Conservation (phyloP, 179 eudicot species). For the Patellifolia procumbens region DNA sequence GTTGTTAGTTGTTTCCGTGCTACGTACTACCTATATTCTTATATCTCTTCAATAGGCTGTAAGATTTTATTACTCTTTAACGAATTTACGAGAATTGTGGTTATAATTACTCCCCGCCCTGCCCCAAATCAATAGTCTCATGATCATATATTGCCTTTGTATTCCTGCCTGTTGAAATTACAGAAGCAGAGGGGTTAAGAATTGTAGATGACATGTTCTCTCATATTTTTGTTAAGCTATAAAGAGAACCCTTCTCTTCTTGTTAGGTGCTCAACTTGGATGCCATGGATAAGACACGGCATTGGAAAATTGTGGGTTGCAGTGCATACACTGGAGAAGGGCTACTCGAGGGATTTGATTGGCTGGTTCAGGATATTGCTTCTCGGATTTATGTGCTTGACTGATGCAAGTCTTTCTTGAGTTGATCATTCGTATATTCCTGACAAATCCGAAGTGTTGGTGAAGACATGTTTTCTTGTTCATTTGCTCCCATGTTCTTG, state of each 20-base stretch:
- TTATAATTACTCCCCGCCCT: neutral
- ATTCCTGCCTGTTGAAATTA: neutral
- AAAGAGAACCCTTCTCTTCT: neutral
- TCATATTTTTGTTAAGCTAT: neutral
- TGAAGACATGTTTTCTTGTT: neutral
- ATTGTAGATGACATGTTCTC: neutral
- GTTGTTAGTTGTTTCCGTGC: no score
- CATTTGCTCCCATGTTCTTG: neutral
- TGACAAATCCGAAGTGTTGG: neutral
- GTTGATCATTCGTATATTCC: neutral
- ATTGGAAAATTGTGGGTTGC: conserved; percentile 93
- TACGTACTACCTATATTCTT: no score
- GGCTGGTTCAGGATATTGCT: conserved; percentile 98
- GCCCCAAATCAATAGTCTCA: neutral
- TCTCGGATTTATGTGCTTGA: conserved; percentile 94
- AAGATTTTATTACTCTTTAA: no score
- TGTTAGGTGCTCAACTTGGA: conserved; percentile 87
- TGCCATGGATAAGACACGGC: conserved; percentile 86
- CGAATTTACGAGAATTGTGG: no score
- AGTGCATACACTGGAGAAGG: conserved; percentile 97
- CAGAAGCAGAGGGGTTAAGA: neutral
- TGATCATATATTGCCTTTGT: neutral
- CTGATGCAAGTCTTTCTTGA: conserved; percentile 30
- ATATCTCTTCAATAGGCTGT: no score
- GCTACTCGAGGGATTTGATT: conserved; percentile 84